A percentile compares a stretch with the other conserved stretches of the same genome.
phyloP scores from a whole-genome alignment of 345 rosid species.

The Toxicodendron radicans region DNA sequence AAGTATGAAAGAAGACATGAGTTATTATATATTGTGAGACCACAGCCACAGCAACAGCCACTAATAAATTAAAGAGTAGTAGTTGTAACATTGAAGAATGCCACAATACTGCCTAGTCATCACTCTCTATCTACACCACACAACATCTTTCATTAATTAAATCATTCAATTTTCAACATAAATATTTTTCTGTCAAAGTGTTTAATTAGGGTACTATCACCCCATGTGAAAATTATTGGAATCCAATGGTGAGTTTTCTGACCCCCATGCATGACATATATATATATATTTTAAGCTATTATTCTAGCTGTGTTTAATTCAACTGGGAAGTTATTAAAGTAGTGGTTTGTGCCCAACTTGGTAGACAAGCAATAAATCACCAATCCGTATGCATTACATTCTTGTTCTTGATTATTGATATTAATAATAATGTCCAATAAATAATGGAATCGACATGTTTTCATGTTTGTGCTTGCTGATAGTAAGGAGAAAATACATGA shows the following conservation, averaged over 20 bases:
- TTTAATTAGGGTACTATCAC: neutral
- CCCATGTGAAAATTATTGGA: neutral
- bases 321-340: neutral
- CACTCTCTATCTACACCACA: neutral
- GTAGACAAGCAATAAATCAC: conserved; percentile 14
- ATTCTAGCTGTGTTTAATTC: neutral
- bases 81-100: conserved; percentile 3
- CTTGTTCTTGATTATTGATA: neutral
- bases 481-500: neutral
- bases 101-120: neutral
- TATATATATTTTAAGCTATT: too few relatives aligned
- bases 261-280: too few relatives aligned
- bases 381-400: neutral
- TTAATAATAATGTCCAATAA: neutral
- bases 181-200: neutral
- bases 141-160: too few relatives aligned
- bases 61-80: neutral
- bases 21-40: neutral
- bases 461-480: conserved; percentile 1
- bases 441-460: neutral
- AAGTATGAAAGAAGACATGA: neutral
- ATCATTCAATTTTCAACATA: neutral
- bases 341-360: neutral
- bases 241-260: neutral
- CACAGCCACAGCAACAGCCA: neutral